These are phyloP conservation scores for Solanum tacnaense DNA, from an alignment of 257 asterid species.

Conservation along the genomic window DNA sequence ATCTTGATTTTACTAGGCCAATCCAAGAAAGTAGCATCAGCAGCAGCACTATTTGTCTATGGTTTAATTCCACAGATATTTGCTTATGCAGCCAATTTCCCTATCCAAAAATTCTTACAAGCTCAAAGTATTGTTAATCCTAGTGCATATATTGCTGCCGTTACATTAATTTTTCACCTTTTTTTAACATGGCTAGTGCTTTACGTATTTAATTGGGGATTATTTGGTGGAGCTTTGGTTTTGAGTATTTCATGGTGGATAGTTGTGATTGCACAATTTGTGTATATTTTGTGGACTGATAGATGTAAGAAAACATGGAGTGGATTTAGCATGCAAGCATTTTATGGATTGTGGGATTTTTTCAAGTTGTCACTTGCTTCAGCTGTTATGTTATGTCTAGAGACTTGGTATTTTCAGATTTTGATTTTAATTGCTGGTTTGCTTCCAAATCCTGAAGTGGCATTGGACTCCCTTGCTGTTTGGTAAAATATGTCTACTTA, in stretches of 20 bases:
- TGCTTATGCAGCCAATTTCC: constrained; percentile 6
- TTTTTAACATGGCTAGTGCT: neutral
- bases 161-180: neutral
- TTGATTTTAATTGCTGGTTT: neutral
- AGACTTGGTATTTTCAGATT: constrained; percentile 2
- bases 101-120: constrained; percentile 1
- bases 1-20: constrained; percentile 1
- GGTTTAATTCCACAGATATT: constrained; percentile 5
- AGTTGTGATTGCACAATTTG: neutral
- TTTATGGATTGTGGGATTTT: constrained; percentile 3
- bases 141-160: constrained; percentile 4
- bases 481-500: neutral
- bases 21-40: neutral
- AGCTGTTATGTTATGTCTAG: neutral
- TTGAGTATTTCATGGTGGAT: constrained; percentile 3
- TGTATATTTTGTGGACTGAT: neutral
- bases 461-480: neutral
- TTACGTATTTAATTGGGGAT: neutral
- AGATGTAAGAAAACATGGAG: constrained; percentile 1
- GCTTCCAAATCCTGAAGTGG: constrained; percentile 7
- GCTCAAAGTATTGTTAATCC: constrained; percentile 3
- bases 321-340: neutral
- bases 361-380: neutral
- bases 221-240: constrained; percentile 3
- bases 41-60: neutral